Conservation (phyloP, 2,329 filamentous ascomycete genomes). For the Epichloe sylvatica region DNA sequence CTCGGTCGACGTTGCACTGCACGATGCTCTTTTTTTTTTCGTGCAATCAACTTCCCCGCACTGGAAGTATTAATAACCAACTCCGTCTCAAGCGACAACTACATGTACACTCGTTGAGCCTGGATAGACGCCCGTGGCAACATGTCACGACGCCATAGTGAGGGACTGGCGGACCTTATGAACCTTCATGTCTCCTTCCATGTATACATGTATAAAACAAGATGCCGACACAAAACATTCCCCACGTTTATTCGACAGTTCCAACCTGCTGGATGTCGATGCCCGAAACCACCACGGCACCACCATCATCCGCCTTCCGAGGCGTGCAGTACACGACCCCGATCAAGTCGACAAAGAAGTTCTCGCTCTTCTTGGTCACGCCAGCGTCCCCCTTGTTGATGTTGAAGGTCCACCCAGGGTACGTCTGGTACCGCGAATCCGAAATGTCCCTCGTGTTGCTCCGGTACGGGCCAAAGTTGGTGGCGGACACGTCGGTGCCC, state of each 20-base stretch:
- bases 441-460: neutral
- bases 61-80: too few relatives aligned
- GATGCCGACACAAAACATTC: too few relatives aligned
- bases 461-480: neutral
- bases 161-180: too few relatives aligned
- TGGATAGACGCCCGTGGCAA: too few relatives aligned
- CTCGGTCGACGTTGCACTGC: neutral
- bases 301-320: neutral
- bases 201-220: too few relatives aligned
- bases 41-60: too few relatives aligned
- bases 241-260: neutral
- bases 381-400: neutral
- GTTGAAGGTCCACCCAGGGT: neutral
- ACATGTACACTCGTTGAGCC: too few relatives aligned
- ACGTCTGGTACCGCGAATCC: neutral
- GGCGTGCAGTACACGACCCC: neutral
- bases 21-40: neutral
- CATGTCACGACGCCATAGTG: fast-evolving
- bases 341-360: neutral
- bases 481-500: neutral
- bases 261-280: neutral
- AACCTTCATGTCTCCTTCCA: too few relatives aligned
- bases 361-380: neutral
- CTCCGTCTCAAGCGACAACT: too few relatives aligned
- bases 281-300: neutral